phyloP scores from a whole-genome alignment of 2,329 filamentous ascomycete genomes.

The Paecilomyces sp. region DNA sequence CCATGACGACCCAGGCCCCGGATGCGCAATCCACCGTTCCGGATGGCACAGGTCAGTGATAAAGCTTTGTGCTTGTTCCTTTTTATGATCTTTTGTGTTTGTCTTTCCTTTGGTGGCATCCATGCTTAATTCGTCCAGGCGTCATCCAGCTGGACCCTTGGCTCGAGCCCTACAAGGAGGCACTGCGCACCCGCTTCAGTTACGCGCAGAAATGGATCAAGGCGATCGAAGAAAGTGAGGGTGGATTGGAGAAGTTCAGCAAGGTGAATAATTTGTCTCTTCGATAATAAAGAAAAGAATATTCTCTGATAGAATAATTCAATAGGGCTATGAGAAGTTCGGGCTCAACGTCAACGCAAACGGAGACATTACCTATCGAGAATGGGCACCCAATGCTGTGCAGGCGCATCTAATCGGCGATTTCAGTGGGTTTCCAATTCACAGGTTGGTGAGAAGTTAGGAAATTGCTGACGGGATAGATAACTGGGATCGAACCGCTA shows the following conservation, averaged over 20 bases:
- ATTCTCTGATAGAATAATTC: background rate
- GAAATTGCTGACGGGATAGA: slow-evolving; percentile 47
- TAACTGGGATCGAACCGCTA: slow-evolving; percentile 74
- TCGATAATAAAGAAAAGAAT: background rate
- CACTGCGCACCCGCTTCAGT: slow-evolving; percentile 67
- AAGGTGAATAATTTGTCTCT: slow-evolving; percentile 44
- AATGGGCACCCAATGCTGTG: slow-evolving; percentile 91
- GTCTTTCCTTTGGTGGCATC: background rate
- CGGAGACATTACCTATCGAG: slow-evolving; percentile 81
- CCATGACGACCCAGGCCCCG: background rate
- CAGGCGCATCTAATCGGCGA: slow-evolving; percentile 85
- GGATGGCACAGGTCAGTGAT: slow-evolving; percentile 24
- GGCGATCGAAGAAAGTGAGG: slow-evolving; percentile 73
- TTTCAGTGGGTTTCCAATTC: slow-evolving; percentile 60
- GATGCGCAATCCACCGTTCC: background rate
- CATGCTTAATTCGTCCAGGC: slow-evolving; percentile 45
- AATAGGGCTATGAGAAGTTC: slow-evolving; percentile 74
- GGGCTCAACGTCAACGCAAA: slow-evolving; percentile 76
- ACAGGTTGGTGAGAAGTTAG: slow-evolving; percentile 3
- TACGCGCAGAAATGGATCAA: slow-evolving; percentile 84
- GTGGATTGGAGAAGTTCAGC: slow-evolving; percentile 86
- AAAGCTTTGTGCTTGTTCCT: background rate
- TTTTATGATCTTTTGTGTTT: background rate
- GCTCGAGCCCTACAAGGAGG: slow-evolving; percentile 75
- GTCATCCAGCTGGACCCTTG: slow-evolving; percentile 83